These are phyloP conservation scores for Raphidocelis subcapitata DNA, from an alignment of 139 green algal species.

Conservation along the genomic window DNA sequence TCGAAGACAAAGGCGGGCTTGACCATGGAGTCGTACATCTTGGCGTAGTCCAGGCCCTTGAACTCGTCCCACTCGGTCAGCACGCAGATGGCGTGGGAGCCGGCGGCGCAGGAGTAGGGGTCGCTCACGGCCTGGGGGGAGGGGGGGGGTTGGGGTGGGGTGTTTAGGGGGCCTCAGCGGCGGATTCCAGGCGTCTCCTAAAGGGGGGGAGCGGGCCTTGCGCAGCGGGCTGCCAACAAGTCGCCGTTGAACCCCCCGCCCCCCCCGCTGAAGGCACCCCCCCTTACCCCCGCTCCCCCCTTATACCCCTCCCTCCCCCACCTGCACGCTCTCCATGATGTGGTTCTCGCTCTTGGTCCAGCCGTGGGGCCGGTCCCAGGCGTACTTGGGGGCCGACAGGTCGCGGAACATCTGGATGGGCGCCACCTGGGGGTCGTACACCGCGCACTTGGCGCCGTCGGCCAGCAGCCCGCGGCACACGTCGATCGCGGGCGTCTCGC, in stretches of 20 bases:
- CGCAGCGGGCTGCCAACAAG: no score
- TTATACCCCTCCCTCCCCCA: conserved; percentile 2
- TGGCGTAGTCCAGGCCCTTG: conserved; percentile 82
- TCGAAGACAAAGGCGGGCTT: conserved; percentile 99
- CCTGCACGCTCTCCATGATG: conserved; percentile 54
- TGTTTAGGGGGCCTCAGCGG: no score
- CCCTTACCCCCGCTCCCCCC: neutral
- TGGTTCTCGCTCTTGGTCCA: conserved; percentile 44
- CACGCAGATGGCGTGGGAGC: conserved; percentile 85
- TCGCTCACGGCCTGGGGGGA: conserved; percentile 30
- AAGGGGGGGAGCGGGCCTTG: no score
- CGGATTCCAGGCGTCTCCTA: no score
- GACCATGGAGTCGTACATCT: conserved; percentile 86
- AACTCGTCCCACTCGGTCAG: conserved; percentile 99
- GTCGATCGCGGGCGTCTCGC: conserved; percentile 98
- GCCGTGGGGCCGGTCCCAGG: conserved; percentile 88
- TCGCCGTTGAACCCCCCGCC: no score
- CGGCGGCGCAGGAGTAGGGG: conserved; percentile 63
- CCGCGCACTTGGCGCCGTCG: conserved; percentile 69
- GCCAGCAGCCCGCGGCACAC: conserved; percentile 85
- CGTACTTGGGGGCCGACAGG: conserved; percentile 82
- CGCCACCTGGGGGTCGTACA: conserved; percentile 94
- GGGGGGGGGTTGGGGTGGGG: no score
- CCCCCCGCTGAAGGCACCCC: no score
- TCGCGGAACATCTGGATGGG: conserved; percentile 75